Conservation (phyloP, 371 early-diverging fungal species). For the Haplosporangium sp. region DNA sequence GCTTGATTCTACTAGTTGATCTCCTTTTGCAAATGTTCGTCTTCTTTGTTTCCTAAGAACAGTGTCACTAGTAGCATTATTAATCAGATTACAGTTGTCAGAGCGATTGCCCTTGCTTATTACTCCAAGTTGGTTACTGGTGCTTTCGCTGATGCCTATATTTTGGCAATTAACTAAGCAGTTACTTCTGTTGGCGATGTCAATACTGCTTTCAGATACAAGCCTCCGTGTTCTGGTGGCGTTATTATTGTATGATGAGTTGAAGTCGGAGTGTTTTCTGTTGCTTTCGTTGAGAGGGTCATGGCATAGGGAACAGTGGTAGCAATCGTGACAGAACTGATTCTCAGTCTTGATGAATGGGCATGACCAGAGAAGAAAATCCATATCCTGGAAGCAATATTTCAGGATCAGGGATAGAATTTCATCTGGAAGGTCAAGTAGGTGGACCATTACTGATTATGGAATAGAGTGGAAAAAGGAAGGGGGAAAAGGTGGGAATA, state of each 20-base stretch:
- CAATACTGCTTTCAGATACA: neutral
- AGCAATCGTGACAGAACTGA: slow-evolving; percentile 7
- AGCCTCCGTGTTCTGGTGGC: neutral
- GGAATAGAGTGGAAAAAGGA: neutral
- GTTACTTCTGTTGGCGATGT: neutral
- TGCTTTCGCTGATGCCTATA: neutral
- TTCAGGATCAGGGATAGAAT: slow-evolving; percentile 3
- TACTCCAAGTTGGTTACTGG: neutral
- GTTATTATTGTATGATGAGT: neutral
- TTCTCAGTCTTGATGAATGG: neutral
- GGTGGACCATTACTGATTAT: neutral
- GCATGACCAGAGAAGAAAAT: slow-evolving; percentile 7
- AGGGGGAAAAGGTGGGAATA: neutral
- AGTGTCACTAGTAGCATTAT: slow-evolving; percentile 12
- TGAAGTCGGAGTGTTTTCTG: neutral
- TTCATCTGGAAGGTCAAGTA: slow-evolving; percentile 7
- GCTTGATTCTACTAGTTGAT: slow-evolving; percentile 1
- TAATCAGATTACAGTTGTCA: slow-evolving; percentile 8
- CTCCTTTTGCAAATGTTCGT: slow-evolving; percentile 12
- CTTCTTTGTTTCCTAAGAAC: slow-evolving; percentile 28
- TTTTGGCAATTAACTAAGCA: neutral
- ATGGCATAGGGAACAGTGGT: slow-evolving; percentile 11
- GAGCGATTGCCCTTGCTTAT: neutral
- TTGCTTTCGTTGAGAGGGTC: neutral
- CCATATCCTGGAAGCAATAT: slow-evolving; percentile 4